Evolutionary conservation across 352 stramenopile species (phyloP), one percentile per base, ranked within the genome.

Genomic region (Nothophytophthora sp.): DNA sequence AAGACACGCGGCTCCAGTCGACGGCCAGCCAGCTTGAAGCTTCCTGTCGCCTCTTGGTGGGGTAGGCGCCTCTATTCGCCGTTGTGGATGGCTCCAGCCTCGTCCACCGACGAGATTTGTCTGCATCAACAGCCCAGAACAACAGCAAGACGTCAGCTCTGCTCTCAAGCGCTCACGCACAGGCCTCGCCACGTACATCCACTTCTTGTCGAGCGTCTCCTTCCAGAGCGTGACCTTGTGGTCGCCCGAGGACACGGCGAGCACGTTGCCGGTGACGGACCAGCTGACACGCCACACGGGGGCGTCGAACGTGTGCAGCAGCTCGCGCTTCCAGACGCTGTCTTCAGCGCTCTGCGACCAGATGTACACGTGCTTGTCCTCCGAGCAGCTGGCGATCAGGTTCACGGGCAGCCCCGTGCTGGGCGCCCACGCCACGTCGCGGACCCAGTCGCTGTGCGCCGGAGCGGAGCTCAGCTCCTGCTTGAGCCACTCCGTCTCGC

Each of bases 151-250:
- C 10, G 35, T 56, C 48, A 66, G 6, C 12, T 28, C 12, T 30
- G 27, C 16, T 18, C 12, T 5, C 12, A 19, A 50, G 28, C 25
- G 32, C 29, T 6, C 13, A 19, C 24, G 28, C 32, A 15, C 16
- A 42, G 16, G 28, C 35, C 12, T 29, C 19, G 16, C 10, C 55
- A 91, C 76, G 63, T 86, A 89, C 81, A 93, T 92, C 96, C 96
- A 99, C 54, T 90, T 95, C 56, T 97, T 97, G 80, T 99, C 92
- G 24, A 99, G 80, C 37, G 77, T 96, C 68, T 98, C 90, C 73
- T 99, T 99, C 97, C 97, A 99, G 3, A 99, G 68, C 35, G 90
- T 98, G 5, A 99, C 97, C 76, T 96, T 91, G 71, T 98, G 90
- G 77, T 99, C 96, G 39, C 96, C 97, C 46, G 92, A 96, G 24